Conservation (phyloP, 805 yeast species). For the Jamesozyma jinghongensis region DNA sequence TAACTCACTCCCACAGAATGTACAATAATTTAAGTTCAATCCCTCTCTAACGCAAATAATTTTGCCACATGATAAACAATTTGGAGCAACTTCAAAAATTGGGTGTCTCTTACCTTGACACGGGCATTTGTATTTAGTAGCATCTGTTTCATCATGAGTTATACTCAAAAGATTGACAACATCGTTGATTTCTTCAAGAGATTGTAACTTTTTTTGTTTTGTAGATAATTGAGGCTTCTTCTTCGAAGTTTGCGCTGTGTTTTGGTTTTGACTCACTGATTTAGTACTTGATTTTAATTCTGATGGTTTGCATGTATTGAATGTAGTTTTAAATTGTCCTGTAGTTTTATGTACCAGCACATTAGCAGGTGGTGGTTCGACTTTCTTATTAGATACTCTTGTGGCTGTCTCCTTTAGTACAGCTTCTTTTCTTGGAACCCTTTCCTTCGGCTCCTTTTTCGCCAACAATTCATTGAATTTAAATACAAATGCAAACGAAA, state of each 20-base stretch:
- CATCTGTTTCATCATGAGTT: constrained; percentile 14
- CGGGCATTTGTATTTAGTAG: constrained; percentile 41
- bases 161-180: constrained; percentile 47
- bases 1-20: constrained; percentile 66
- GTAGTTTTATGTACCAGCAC: neutral
- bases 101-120: constrained; percentile 90
- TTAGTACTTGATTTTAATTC: too few species aligned
- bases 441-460: neutral
- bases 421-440: too few species aligned
- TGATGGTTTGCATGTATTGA: too few species aligned
- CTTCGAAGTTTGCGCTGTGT: neutral
- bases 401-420: too few species aligned
- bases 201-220: constrained; percentile 40
- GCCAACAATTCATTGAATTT: constrained; percentile 20
- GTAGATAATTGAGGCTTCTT: constrained; percentile 2
- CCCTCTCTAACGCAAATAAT: constrained; percentile 89
- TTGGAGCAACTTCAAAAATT: constrained; percentile 80
- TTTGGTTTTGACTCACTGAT: neutral
- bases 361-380: neutral
- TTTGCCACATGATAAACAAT: constrained; percentile 89
- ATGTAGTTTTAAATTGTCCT: too few species aligned
- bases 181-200: constrained; percentile 56
- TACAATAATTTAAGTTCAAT: constrained; percentile 62
- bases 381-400: neutral
- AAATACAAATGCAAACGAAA: constrained; percentile 25